Evolutionary conservation across 2,329 filamentous ascomycete species (phyloP), one percentile per base, ranked within the genome.

Genomic region (Blumeria graminis): DNA sequence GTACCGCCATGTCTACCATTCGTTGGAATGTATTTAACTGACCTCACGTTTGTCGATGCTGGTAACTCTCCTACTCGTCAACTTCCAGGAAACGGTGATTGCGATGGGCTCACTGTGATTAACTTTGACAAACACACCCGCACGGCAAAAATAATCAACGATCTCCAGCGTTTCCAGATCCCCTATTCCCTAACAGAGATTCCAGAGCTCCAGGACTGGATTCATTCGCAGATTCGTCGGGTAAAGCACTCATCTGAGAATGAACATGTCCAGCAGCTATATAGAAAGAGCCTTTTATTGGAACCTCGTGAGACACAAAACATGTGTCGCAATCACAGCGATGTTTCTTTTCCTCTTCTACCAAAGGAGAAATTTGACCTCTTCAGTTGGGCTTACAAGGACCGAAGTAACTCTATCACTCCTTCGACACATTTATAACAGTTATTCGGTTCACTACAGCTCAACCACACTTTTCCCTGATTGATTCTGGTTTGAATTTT

Each of bases 111-210:
- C 63, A 80, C 81, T 0, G 86, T 96, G 35, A 87, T 98, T 74
- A 98, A 98, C 70, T 96, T 95, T 64, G 90, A 96, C 73, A 96
- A 96, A 71, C 88, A 96, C 67, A 84, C 81, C 63, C 86, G 88
- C 62, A 96, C 89, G 2, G 89, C 90, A 50, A 92, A 89, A 69
- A 93, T 96, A 65, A 94, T 98, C 63, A 86, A 86, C 60, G 90
- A 96, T 63, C 77, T 98, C 7, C 92, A 98, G 68, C 82, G 89
- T 16, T 96, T 96, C 72, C 92, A 98, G 69, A 86, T 94, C 18
- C 87, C 89, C 0, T 96, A 96, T 68, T 78, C 83, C 6, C 76
- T 98, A 16, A 76, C 77, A 1, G 84, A 92, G 65, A 74, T 96
- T 3, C 80, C 85, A 0, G 90, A 96, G 63, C 76, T 98, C 67